Evolutionary conservation across 2,329 filamentous ascomycete species (phyloP).

Genomic region (Raffaelea deltoideospora): DNA sequence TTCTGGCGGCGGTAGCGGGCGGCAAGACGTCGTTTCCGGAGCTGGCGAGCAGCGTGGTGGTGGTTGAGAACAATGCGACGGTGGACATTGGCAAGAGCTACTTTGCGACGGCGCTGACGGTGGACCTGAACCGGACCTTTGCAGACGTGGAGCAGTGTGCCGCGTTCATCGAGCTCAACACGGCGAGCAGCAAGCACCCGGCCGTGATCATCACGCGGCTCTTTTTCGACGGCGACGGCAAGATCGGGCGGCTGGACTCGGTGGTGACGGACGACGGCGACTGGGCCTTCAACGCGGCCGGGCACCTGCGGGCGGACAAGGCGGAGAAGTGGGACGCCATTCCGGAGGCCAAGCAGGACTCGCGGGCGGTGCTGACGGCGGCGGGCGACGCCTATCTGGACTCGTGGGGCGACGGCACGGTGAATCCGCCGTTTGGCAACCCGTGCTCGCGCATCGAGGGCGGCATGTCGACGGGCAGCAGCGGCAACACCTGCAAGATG

Average conservation of each 20-base stretch:
- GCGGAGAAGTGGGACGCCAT: slow-evolving; percentile 7
- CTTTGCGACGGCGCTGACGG: slow-evolving; percentile 8
- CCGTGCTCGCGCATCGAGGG: slow-evolving; percentile 8
- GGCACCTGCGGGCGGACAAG: slow-evolving; percentile 4
- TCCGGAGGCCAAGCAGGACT: slow-evolving; percentile 8
- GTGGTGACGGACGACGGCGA: slow-evolving; percentile 7
- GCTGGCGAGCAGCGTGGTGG: slow-evolving; percentile 6
- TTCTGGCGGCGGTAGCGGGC: slow-evolving; percentile 9
- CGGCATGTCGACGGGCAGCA: slow-evolving; percentile 4
- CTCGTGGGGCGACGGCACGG: slow-evolving; percentile 5
- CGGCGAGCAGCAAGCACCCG: slow-evolving; percentile 8
- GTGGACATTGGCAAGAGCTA: slow-evolving; percentile 11
- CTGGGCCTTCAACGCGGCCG: slow-evolving; percentile 9
- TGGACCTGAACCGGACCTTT: slow-evolving; percentile 12
- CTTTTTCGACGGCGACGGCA: slow-evolving; percentile 4
- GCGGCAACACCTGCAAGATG: slow-evolving; percentile 6
- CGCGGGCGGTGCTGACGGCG: slow-evolving; percentile 7
- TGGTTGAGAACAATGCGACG: slow-evolving; percentile 11
- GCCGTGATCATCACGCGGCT: slow-evolving; percentile 10
- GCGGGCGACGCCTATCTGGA: slow-evolving; percentile 8
- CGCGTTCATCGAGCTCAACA: slow-evolving; percentile 8
- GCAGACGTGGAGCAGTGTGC: slow-evolving; percentile 12
- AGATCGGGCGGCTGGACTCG: slow-evolving; percentile 5
- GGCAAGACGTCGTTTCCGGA: slow-evolving; percentile 8
- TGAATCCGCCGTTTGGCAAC: slow-evolving; percentile 5